Conservation (phyloP, 805 yeast genomes). For the Hanseniaspora singularis region DNA sequence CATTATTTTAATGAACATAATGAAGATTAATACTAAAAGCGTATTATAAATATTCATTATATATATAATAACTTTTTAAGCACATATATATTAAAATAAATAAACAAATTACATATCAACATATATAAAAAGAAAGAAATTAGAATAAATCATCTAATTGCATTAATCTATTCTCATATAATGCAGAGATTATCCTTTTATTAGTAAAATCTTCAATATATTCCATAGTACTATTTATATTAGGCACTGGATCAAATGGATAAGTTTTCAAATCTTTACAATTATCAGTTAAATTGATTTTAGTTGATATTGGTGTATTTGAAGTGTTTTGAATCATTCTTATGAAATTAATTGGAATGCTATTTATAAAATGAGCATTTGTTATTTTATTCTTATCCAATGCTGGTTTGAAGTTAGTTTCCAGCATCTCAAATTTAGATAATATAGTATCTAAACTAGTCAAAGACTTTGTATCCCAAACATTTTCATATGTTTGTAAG, state of each 20-base stretch:
- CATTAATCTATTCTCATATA: slow-evolving; percentile 7
- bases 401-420: background rate
- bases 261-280: background rate
- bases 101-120: no score
- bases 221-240: background rate
- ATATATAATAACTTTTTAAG: no score
- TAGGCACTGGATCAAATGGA: slow-evolving; percentile 14
- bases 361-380: slow-evolving; percentile 22
- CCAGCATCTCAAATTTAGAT: background rate
- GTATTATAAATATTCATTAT: no score
- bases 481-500: slow-evolving; percentile 3
- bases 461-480: background rate
- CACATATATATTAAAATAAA: no score
- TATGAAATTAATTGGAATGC: slow-evolving; percentile 47
- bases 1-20: no score
- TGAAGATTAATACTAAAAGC: no score
- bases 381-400: slow-evolving; percentile 2
- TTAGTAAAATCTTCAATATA: slow-evolving; percentile 7
- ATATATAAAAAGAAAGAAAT: no score
- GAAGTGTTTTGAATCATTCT: slow-evolving; percentile 38
- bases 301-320: background rate
- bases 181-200: background rate
- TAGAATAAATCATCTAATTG: background rate
- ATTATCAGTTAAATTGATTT: background rate
- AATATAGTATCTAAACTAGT: background rate